Percentiles rank a stretch among this genome's conserved stretches.
phyloP scores from a whole-genome alignment of 805 yeast genomes.

The Ogataea methanolica region DNA sequence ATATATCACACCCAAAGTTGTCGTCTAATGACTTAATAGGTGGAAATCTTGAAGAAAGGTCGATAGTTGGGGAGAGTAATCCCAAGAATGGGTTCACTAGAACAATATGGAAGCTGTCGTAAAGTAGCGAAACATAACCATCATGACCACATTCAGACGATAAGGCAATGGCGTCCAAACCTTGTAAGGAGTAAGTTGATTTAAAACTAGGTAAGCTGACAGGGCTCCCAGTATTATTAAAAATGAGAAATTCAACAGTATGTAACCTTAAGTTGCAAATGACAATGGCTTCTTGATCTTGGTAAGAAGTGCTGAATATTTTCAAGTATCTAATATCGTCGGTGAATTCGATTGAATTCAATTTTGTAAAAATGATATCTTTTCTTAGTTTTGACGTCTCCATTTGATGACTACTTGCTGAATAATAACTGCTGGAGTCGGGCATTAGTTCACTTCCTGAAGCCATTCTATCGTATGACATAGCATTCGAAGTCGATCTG shows the following conservation, averaged over 20 bases:
- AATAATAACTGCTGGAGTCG: conserved; percentile 22
- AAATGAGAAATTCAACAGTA: conserved; percentile 48
- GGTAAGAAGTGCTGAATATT: conserved; percentile 36
- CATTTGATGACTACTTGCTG: conserved; percentile 10
- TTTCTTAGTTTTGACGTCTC: conserved; percentile 43
- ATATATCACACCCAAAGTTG: conserved; percentile 20
- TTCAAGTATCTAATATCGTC: conserved; percentile 30
- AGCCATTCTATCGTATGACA: conserved; percentile 43
- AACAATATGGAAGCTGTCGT: conserved; percentile 31
- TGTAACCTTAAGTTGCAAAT: conserved; percentile 40
- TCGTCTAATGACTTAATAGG: conserved; percentile 20
- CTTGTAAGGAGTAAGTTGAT: conserved; percentile 19
- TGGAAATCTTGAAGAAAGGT: conserved; percentile 20
- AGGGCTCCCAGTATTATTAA: conserved; percentile 32
- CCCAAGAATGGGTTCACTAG: conserved; percentile 58
- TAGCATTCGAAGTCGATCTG: conserved; percentile 34
- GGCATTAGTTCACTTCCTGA: conserved; percentile 32
- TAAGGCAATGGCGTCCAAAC: conserved; percentile 37
- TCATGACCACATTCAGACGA: conserved; percentile 27
- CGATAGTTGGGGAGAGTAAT: conserved; percentile 34
- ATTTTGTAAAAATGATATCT: conserved; percentile 65
- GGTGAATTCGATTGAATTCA: conserved; percentile 39
- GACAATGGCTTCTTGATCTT: conserved; percentile 58
- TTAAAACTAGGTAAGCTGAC: conserved; percentile 22
- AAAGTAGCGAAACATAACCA: conserved; percentile 43